Evolutionary conservation across 257 asterid species (phyloP), one percentile per base, ranked within the genome.

Genomic region (Penstemon barbatus): DNA sequence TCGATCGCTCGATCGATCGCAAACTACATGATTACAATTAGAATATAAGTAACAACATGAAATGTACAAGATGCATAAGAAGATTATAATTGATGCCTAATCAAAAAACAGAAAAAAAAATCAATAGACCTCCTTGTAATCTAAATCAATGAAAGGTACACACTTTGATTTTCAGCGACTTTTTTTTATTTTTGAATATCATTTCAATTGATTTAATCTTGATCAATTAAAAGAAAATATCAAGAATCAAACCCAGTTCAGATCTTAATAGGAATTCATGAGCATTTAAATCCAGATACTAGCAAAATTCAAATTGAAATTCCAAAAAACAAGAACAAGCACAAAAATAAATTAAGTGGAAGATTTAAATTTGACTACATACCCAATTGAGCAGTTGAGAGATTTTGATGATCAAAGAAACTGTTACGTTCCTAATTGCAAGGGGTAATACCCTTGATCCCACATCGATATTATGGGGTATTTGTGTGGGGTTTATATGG

Each of bases 351-450:
- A 44, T 38, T 15, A 33, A 78, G 48, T 68, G n/a, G 52, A 43
- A 19, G 3, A 41, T 41, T 44, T 5, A 41, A 33, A 39, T 10
- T 54, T 25, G 7, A 41, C 4, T 3, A 73, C 87, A 74, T 42
- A 91, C 96, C 97, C 74, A 79, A 48, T 67, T 87, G 91, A 79
- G 87, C 90, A 73, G 95, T 73, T 50, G 95, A 93, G 46, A 91
- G 97, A 81, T 84, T 80, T 36, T 75, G 93, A 78, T 84, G 96
- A 87, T 91, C 97, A 80, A 91, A 25, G 71, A 71, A n/a, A n/a
- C n/a, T n/a, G n/a, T n/a, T n/a, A n/a, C n/a, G n/a, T n/a, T n/a
- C n/a, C n/a, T n/a, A n/a, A n/a, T n/a, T n/a, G n/a, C n/a, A n/a
- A n/a, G n/a, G n/a, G n/a, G n/a, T n/a, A n/a, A n/a, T n/a, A n/a